A percentile compares a stretch with the other conserved stretches of the same genome.
Evolutionary conservation across 225 moss, liverwort and hornwort genomes (phyloP).

Genomic region (Climacium dendroides): DNA sequence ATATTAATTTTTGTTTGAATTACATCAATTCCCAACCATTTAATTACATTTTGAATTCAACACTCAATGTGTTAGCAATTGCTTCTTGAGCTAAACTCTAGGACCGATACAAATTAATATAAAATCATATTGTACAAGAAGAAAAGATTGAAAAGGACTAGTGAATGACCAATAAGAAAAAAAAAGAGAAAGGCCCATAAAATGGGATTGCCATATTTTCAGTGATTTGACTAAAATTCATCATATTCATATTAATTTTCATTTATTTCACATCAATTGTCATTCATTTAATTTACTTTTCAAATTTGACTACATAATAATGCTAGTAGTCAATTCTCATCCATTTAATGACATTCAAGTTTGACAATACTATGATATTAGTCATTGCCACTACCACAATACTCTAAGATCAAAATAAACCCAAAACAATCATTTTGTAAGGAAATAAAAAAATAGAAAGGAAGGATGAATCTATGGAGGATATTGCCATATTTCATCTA

Average conservation of each 20-base stretch:
- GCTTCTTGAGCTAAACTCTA: background rate
- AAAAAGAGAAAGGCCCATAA: fast-evolving
- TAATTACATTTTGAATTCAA: background rate
- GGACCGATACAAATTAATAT: background rate
- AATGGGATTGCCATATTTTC: no score
- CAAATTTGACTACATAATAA: background rate
- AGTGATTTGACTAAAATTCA: background rate
- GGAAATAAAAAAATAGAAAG: no score
- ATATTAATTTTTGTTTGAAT: background rate
- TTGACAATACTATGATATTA: background rate
- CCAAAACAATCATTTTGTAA: background rate
- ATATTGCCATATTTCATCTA: background rate
- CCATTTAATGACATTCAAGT: background rate
- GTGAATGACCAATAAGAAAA: background rate
- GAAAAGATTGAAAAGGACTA: background rate
- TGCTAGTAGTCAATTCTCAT: background rate
- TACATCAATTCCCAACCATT: background rate
- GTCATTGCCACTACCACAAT: background rate
- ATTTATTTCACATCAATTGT: background rate
- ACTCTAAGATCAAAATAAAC: background rate
- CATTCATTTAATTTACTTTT: background rate
- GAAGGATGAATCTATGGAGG: fast-evolving
- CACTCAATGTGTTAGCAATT: fast-evolving
- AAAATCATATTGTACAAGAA: background rate
- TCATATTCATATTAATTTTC: no score